Evolutionary conservation across 208 protist genomes (phyloP).

Genomic region (Leishmania braziliensis): DNA sequence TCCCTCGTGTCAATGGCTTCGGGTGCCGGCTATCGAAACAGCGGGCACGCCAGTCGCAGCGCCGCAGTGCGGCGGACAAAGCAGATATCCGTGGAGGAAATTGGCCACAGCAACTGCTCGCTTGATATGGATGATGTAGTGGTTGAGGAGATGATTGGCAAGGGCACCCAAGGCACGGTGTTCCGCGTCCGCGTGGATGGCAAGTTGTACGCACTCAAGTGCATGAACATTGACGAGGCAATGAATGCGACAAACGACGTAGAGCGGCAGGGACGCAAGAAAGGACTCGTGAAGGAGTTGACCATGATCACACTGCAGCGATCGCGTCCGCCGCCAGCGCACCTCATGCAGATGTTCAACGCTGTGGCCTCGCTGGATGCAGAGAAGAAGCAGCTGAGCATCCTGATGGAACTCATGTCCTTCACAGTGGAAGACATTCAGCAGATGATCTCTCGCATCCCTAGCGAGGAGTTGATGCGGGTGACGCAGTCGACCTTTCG

Average conservation of each 20-base stretch:
- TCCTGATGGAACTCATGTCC: conserved; percentile 89
- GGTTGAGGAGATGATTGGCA: conserved; percentile 65
- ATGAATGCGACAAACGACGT: conserved; percentile 70
- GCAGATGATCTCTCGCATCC: conserved; percentile 78
- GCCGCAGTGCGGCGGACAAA: conserved; percentile 26
- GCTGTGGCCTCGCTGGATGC: conserved; percentile 60
- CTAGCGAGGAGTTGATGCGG: conserved; percentile 61
- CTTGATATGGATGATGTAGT: conserved; percentile 77
- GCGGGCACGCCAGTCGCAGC: conserved; percentile 4
- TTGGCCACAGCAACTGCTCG: conserved; percentile 74
- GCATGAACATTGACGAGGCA: conserved; percentile 77
- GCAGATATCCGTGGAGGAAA: conserved; percentile 53
- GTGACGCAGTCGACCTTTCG: conserved; percentile 76
- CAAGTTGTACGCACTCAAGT: conserved; percentile 86
- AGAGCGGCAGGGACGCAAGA: conserved; percentile 83
- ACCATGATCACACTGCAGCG: conserved; percentile 83
- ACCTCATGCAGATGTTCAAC: conserved; percentile 90
- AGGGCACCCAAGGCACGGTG: conserved; percentile 81
- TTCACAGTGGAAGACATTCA: conserved; percentile 80
- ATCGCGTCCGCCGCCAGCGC: conserved; percentile 32
- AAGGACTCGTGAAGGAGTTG: conserved; percentile 85
- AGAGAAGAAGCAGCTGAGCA: conserved; percentile 66
- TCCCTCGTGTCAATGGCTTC: conserved; percentile 31
- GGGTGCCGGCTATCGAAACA: conserved; percentile 12
- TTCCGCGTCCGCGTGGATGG: conserved; percentile 71